phyloP scores from a whole-genome alignment of 108 stramenopile species.

The Licmophora abbreviata region DNA sequence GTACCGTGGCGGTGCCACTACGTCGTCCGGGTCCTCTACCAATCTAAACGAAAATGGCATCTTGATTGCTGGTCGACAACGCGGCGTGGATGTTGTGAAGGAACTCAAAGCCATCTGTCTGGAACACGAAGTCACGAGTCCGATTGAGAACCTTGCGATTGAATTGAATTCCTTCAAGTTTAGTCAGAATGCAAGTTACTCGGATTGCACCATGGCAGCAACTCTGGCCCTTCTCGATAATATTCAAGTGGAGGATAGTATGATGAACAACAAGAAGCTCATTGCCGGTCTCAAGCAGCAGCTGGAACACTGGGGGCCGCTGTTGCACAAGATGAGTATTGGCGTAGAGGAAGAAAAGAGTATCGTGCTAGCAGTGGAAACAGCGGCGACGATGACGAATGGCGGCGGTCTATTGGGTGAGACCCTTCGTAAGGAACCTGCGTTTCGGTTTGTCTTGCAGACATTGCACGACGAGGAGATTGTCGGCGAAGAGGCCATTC shows the following conservation, averaged over 20 bases:
- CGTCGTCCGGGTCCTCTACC: constrained; percentile 23
- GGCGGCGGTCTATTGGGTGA: constrained; percentile 31
- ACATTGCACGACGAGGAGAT: constrained; percentile 76
- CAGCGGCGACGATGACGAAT: constrained; percentile 41
- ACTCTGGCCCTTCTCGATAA: constrained; percentile 62
- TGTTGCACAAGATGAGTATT: constrained; percentile 70
- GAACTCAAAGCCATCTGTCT: constrained; percentile 80
- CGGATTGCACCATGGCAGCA: constrained; percentile 68
- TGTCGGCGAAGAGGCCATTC: constrained; percentile 75
- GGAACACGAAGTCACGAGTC: constrained; percentile 67
- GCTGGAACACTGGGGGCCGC: constrained; percentile 63
- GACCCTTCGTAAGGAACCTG: constrained; percentile 40
- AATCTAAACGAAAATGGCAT: constrained; percentile 24
- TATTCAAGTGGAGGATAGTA: constrained; percentile 43
- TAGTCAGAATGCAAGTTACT: constrained; percentile 83
- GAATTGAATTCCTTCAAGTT: constrained; percentile 91
- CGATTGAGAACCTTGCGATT: constrained; percentile 81
- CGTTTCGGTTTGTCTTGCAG: constrained; percentile 78
- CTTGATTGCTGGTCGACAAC: constrained; percentile 79
- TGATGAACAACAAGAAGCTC: constrained; percentile 50
- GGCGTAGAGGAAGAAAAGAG: constrained; percentile 69
- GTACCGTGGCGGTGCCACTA: constrained; percentile 28
- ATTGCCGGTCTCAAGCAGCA: constrained; percentile 47
- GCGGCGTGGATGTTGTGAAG: constrained; percentile 79
- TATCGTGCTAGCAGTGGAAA: constrained; percentile 64